Evolutionary conservation across 805 yeast genomes (phyloP), one percentile per base, ranked within the genome.

Genomic region (Metschnikowia sp.): DNA sequence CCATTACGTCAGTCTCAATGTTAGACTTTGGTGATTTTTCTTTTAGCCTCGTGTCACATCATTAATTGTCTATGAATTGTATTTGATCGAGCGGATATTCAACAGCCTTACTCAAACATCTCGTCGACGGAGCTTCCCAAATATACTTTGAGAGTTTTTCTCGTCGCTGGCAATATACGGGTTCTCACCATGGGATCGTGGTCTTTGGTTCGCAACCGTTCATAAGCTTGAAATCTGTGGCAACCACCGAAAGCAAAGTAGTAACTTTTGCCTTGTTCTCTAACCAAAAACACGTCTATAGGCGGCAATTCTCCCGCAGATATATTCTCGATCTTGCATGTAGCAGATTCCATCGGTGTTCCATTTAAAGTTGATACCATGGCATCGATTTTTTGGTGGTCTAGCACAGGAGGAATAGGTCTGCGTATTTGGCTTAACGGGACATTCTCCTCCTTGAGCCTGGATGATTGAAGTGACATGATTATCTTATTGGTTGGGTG

Each of bases 191-290:
- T 56, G 0, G 67, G 61, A 28, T 66, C 70, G 12, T 52, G 40
- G 1, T 56, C 60, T 6, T 45, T 44, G 3, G 65, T 60, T 30
- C 74, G 76, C 26, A 64, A 48, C 35, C 75, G 67, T 48, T 88
- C 94, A 60, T 89, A 89, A 0, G 96, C 96, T 63, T 88, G 96
- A 55, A 88, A 84, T 52, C 96, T 66, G 61, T 88, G 96, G 61
- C 96, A 88, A 0, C 96, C 96, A 7, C 96, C 96, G 66, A 88
- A 88, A 1, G 91, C 95, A 65, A 86, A 88, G 59, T 84, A 88
- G 62, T 76, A 76, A 33, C 66, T 73, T 41, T 78, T 66, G 1
- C 88, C 92, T 8, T 76, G 62, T 36, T 84, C 85, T 37, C 83
- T 72, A 2, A 88, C 86, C 33, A 76, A 74, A 52, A 88, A 66